Conservation (phyloP, 1,139 yeast genomes). For the Blastobotrys raffinosifermentans region DNA sequence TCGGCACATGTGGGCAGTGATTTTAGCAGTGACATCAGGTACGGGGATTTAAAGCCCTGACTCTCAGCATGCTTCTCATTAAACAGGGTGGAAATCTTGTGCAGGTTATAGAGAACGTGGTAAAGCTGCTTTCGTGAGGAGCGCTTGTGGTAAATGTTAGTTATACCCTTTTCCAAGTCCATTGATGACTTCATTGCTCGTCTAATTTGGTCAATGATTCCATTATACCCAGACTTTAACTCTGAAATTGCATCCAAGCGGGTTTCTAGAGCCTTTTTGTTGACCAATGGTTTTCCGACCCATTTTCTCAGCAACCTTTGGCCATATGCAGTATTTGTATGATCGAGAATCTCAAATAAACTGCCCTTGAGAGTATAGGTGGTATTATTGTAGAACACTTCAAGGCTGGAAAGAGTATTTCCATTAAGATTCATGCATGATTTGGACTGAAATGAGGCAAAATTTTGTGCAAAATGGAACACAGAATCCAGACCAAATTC, state of each 20-base stretch:
- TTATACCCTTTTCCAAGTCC: conserved; percentile 55
- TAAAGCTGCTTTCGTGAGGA: conserved; percentile 63
- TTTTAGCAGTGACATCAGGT: conserved; percentile 19
- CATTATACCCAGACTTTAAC: conserved; percentile 34
- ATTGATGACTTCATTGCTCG: conserved; percentile 12
- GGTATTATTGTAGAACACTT: conserved; percentile 63
- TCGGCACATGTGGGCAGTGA: conserved; percentile 20
- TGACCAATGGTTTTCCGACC: conserved; percentile 66
- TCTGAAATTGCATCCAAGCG: conserved; percentile 64
- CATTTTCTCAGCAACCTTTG: conserved; percentile 59
- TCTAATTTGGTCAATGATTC: conserved; percentile 5
- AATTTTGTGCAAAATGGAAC: conserved; percentile 48
- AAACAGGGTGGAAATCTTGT: conserved; percentile 18
- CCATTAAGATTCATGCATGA: conserved; percentile 64
- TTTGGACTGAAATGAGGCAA: conserved; percentile 46
- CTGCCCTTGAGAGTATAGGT: conserved; percentile 58
- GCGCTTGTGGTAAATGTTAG: conserved; percentile 9
- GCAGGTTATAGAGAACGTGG: conserved; percentile 42
- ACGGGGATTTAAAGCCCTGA: conserved; percentile 13
- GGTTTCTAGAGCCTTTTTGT: conserved; percentile 46
- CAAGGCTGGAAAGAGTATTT: conserved; percentile 62
- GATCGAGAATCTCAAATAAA: conserved; percentile 70
- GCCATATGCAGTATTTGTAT: conserved; percentile 75
- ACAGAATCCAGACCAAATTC: conserved; percentile 59
- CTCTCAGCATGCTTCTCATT: conserved; percentile 14